Evolutionary conservation across 768 basidiomycete genomes (phyloP), one percentile per base, ranked within the genome.

Genomic region (Trametes elegans): DNA sequence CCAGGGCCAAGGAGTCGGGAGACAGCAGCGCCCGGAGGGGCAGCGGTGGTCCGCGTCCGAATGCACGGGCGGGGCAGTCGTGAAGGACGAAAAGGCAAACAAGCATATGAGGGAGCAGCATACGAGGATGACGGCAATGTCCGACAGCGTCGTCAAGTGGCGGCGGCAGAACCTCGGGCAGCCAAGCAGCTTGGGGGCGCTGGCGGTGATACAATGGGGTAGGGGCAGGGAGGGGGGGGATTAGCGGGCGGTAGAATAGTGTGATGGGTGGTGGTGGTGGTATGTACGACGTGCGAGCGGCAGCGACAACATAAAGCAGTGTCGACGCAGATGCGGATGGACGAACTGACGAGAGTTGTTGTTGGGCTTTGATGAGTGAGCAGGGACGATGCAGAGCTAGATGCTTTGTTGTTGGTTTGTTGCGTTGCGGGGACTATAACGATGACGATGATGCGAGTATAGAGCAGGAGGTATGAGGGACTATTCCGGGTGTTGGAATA

Each of bases 261-360:
- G 38, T 24, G 29, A 23, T 39, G 46, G 39, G 1, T 3, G 53
- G 26, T 38, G 45, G 38, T 35, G 14, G 45, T 39, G 50, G 40
- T 58, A 58, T 58, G 57, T 53, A 58, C 57, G 44, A 45, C 36
- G n/a, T 40, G 50, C 50, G 39, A 45, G 49, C 55, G 47, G 55
- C 43, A 11, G 42, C 50, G 19, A 51, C 41, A 35, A 19, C 45
- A 40, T 28, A 58, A 53, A 58, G 45, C 57, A 58, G 41, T 31
- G 9, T 58, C 51, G 51, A 44, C 51, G 45, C 50, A 49, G 38
- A 40, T 29, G 47, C 31, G 43, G 40, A 51, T 44, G 41, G 32
- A 44, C 27, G 38, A 27, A 50, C 34, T 16, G 16, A 11, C 19
- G 5, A 26, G 34, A n/a, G n/a, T n/a, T n/a, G n/a, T n/a, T n/a